Percentiles rank a stretch among this genome's conserved stretches.
Conservation (phyloP, 176 grass and related monocot genomes). For the Puya raimondii region DNA sequence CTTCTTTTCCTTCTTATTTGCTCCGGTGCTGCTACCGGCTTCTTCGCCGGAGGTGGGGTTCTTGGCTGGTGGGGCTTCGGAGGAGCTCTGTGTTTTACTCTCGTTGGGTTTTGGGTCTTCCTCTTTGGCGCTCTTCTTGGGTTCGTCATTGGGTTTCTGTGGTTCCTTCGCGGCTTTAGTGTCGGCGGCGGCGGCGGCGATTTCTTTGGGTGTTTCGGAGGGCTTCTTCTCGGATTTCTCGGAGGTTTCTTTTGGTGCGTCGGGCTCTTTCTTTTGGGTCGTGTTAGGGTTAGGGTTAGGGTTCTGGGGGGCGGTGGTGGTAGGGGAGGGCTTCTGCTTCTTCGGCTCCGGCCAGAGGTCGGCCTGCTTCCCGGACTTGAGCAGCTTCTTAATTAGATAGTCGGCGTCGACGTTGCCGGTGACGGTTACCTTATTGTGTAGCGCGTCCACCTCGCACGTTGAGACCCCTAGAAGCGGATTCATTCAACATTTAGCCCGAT, state of each 20-base stretch:
- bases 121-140: constrained; percentile 6
- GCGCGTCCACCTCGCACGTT: constrained; percentile 41
- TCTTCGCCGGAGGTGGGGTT: not conserved
- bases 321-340: not conserved
- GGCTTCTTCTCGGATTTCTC: constrained; percentile 6
- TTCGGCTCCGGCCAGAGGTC: constrained; percentile 37
- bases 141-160: constrained; percentile 1
- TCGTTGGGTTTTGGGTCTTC: constrained; percentile 3
- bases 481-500: constrained; percentile 6
- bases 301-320: not conserved
- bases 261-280: constrained; percentile 19
- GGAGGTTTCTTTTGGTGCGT: constrained; percentile 14
- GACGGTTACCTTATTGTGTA: constrained; percentile 47
- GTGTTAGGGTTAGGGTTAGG: constrained; percentile 17
- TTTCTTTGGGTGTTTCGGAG: constrained; percentile 2
- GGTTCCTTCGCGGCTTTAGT: not conserved
- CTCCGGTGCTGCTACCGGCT: not conserved
- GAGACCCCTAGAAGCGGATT: constrained; percentile 21
- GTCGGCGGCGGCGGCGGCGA: constrained; percentile 12
- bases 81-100: not conserved
- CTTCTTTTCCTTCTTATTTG: constrained; percentile 6
- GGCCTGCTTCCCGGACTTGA: constrained; percentile 57
- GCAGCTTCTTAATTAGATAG: constrained; percentile 36
- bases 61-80: not conserved
- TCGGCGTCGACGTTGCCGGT: constrained; percentile 32